phyloP scores from a whole-genome alignment of 345 rosid species.

The Hypericum androsaemum region DNA sequence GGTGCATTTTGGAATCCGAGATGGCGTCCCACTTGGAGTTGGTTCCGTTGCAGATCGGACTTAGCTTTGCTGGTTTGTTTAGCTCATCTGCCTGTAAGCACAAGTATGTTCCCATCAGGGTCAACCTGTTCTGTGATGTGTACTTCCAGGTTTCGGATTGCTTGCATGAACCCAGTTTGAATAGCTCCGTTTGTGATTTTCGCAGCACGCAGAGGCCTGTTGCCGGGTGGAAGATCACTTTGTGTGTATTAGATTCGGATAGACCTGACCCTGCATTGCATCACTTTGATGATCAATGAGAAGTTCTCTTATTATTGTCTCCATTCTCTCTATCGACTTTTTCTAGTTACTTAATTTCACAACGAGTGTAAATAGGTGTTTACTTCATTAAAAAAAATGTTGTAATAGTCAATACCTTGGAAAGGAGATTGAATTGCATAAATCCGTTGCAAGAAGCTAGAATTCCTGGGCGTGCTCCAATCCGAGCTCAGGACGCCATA shows the following conservation, averaged over 20 bases:
- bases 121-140: slow-evolving; percentile 27
- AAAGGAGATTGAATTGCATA: background rate
- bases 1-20: slow-evolving; percentile 79
- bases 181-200: slow-evolving; percentile 30
- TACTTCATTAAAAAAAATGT: no score
- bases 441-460: background rate
- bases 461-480: slow-evolving; percentile 8
- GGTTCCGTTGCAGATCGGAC: slow-evolving; percentile 31
- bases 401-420: background rate
- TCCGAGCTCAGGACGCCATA: slow-evolving; percentile 3
- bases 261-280: slow-evolving; percentile 14
- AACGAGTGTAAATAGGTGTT: no score
- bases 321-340: no score
- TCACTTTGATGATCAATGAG: no score
- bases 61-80: slow-evolving; percentile 34
- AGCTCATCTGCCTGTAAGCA: slow-evolving; percentile 53
- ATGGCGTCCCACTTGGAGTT: slow-evolving; percentile 53
- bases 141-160: slow-evolving; percentile 72
- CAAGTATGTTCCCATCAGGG: slow-evolving; percentile 39
- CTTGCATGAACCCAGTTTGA: slow-evolving; percentile 56
- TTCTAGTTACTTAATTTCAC: background rate
- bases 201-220: slow-evolving; percentile 61
- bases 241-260: background rate
- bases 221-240: slow-evolving; percentile 19
- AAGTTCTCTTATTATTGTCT: no score